Percentiles rank a stretch among this genome's conserved stretches.
phyloP scores from a whole-genome alignment of 2,329 filamentous ascomycete species.

The Balansia obtecta region DNA sequence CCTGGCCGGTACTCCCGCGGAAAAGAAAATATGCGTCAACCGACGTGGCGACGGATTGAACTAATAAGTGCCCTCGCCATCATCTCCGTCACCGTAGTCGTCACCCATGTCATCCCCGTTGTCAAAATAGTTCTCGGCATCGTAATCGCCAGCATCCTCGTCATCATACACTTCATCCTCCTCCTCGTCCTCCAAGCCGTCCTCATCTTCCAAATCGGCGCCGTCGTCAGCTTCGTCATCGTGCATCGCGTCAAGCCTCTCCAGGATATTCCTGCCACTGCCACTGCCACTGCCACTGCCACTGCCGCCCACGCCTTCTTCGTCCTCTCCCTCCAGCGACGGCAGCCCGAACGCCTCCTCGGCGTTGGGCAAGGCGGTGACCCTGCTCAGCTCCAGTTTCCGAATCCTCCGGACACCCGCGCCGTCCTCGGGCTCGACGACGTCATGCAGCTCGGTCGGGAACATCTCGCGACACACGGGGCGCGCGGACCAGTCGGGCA shows the following conservation, averaged over 20 bases:
- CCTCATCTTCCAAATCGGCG: slow-evolving; percentile 38
- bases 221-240: slow-evolving; percentile 39
- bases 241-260: slow-evolving; percentile 31
- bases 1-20: not conserved
- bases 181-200: slow-evolving; percentile 31
- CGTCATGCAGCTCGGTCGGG: slow-evolving; percentile 41
- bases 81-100: slow-evolving; percentile 39
- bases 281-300: slow-evolving; percentile 19
- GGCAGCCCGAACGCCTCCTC: slow-evolving; percentile 36
- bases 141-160: slow-evolving; percentile 48
- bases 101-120: slow-evolving; percentile 42
- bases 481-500: slow-evolving; percentile 40
- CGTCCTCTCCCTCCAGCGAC: slow-evolving; percentile 16
- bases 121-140: slow-evolving; percentile 49
- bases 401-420: slow-evolving; percentile 29
- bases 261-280: slow-evolving; percentile 27
- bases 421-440: slow-evolving; percentile 32
- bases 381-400: slow-evolving; percentile 31
- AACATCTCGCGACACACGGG: slow-evolving; percentile 42
- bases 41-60: not conserved
- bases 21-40: not conserved
- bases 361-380: slow-evolving; percentile 35
- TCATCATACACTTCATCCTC: slow-evolving; percentile 42
- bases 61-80: slow-evolving; percentile 31
- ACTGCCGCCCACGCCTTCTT: slow-evolving; percentile 16